Conservation (phyloP, 306 rosid genomes). For the Pterocarpus macrocarpus region DNA sequence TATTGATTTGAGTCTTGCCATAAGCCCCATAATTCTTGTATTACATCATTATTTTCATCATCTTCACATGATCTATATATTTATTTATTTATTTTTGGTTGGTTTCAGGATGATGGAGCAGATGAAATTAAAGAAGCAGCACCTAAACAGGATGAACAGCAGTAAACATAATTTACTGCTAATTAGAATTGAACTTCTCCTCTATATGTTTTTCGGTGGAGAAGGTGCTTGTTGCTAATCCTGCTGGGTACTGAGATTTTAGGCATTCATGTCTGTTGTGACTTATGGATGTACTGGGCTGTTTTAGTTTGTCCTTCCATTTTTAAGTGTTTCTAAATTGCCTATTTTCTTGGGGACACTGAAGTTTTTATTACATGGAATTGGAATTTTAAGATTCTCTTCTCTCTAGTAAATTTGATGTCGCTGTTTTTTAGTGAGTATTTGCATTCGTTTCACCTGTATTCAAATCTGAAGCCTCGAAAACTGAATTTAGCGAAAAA, state of each 20-base stretch:
- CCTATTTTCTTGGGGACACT: constrained; percentile 61
- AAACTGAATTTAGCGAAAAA: background rate
- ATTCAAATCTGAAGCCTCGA: background rate
- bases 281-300: constrained; percentile 64
- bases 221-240: constrained; percentile 68
- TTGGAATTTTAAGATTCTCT: constrained; percentile 57
- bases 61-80: background rate
- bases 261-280: constrained; percentile 75
- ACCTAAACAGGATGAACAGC: constrained; percentile 74
- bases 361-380: constrained; percentile 57
- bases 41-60: background rate
- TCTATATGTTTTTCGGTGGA: constrained; percentile 78
- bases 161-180: constrained; percentile 56
- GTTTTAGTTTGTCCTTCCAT: constrained; percentile 74
- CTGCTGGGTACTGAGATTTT: constrained; percentile 58
- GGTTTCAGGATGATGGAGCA: constrained; percentile 87
- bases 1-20: constrained; percentile 33
- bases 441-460: background rate
- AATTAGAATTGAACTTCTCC: constrained; percentile 77
- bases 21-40: background rate
- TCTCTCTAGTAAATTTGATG: constrained; percentile 41
- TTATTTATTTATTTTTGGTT: constrained; percentile 3
- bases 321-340: constrained; percentile 66
- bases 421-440: background rate
- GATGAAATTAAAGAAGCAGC: constrained; percentile 97